phyloP scores from a whole-genome alignment of 257 asterid species.

The Lycium ferocissimum region DNA sequence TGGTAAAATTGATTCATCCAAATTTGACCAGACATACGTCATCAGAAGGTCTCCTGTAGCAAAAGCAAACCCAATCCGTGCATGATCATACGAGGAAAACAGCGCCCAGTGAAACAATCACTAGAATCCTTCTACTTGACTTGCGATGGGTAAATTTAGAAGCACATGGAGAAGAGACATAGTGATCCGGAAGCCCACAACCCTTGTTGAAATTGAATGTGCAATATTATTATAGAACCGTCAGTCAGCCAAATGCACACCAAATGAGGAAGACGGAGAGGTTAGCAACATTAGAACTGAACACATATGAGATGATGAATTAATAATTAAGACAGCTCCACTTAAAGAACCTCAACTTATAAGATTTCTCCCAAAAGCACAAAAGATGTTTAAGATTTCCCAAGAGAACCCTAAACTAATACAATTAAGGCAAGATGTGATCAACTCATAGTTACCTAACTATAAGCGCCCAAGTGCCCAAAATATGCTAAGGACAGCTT shows the following conservation, averaged over 20 bases:
- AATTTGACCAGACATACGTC: neutral
- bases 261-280: neutral
- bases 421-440: neutral
- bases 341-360: constrained; percentile 17
- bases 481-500: neutral
- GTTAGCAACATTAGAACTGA: constrained; percentile 14
- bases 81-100: neutral
- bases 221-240: neutral
- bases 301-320: neutral
- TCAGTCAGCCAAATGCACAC: constrained; percentile 21
- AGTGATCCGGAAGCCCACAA: neutral
- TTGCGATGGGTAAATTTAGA: neutral
- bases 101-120: neutral
- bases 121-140: constrained; percentile 13
- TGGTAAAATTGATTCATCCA: neutral
- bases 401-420: neutral
- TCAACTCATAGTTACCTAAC: neutral
- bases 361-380: constrained; percentile 19
- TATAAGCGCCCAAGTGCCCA: neutral
- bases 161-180: neutral
- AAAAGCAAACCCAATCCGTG: neutral
- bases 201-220: neutral
- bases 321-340: neutral
- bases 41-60: neutral
- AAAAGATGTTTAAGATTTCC: neutral